A percentile compares a stretch with the other conserved stretches of the same genome.
Conservation (phyloP, 441 rosid genomes). For the Syzygium malaccense region DNA sequence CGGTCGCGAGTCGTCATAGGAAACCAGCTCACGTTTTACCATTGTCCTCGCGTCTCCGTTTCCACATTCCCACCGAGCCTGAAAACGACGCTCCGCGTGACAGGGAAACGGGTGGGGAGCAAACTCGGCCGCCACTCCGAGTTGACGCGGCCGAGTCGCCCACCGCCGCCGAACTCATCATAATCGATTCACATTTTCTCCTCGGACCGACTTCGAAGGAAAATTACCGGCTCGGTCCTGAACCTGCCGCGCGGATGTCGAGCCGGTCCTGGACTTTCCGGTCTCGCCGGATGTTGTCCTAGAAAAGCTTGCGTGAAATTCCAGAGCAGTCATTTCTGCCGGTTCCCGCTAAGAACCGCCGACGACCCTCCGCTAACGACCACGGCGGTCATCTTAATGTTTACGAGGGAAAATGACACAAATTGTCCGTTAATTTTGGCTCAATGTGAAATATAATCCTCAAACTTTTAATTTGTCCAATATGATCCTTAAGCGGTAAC, state of each 20-base stretch:
- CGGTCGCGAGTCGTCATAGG: neutral
- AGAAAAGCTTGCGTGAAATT: neutral
- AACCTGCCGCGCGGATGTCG: neutral
- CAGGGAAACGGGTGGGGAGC: neutral
- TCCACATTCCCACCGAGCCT: neutral
- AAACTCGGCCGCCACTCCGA: too few species aligned
- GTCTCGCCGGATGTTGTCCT: neutral
- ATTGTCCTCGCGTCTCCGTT: neutral
- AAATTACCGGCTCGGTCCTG: accelerated
- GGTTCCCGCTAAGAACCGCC: neutral
- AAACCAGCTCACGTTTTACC: neutral
- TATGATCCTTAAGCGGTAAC: too few species aligned
- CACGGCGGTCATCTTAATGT: neutral
- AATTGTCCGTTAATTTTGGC: too few species aligned
- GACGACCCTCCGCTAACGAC: too few species aligned
- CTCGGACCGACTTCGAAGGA: neutral
- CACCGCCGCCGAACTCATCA: neutral
- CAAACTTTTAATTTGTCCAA: too few species aligned
- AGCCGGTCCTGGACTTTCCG: too few species aligned
- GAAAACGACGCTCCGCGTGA: neutral
- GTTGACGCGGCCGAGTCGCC: neutral
- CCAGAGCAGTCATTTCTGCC: too few species aligned
- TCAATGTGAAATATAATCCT: too few species aligned
- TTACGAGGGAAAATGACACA: too few species aligned
- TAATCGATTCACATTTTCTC: neutral